Evolutionary conservation across 2,329 filamentous ascomycete genomes (phyloP).

Genomic region (Penicillium sp.): DNA sequence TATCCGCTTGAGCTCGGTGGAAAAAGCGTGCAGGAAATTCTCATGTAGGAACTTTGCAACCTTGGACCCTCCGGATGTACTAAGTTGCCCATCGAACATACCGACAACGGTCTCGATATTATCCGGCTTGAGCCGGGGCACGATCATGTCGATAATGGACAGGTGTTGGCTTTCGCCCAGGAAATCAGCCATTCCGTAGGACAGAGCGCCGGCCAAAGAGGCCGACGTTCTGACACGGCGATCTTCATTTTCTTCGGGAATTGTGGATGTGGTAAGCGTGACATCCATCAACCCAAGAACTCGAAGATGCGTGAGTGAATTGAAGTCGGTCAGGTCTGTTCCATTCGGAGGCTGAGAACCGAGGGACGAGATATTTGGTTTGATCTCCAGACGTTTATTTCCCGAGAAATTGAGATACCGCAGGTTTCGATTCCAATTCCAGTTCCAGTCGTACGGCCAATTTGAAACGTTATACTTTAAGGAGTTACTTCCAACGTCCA

Average conservation of each 20-base stretch:
- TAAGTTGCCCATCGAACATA: slow-evolving; percentile 93
- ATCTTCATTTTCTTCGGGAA: slow-evolving; percentile 94
- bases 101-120: slow-evolving; percentile 90
- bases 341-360: slow-evolving; percentile 57
- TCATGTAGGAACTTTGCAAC: slow-evolving; percentile 97
- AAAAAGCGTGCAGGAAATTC: slow-evolving; percentile 87
- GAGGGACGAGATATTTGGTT: slow-evolving; percentile 64
- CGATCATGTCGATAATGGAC: slow-evolving; percentile 93
- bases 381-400: slow-evolving; percentile 94
- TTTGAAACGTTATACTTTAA: slow-evolving; percentile 99
- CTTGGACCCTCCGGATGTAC: slow-evolving; percentile 88
- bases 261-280: slow-evolving; percentile 87
- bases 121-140: slow-evolving; percentile 86
- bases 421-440: slow-evolving; percentile 96
- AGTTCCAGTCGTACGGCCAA: slow-evolving; percentile 99
- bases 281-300: slow-evolving; percentile 97
- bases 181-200: slow-evolving; percentile 97
- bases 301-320: slow-evolving; percentile 77
- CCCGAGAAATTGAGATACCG: slow-evolving; percentile 95
- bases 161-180: slow-evolving; percentile 91
- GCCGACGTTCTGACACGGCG: slow-evolving; percentile 94
- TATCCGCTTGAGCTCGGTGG: slow-evolving; percentile 76
- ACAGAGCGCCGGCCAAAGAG: slow-evolving; percentile 86
- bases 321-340: slow-evolving; percentile 87
- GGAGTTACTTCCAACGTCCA: slow-evolving; percentile 93